These are phyloP conservation scores for Lactarius trivialis DNA, from an alignment of 768 basidiomycete species.

Conservation along the genomic window DNA sequence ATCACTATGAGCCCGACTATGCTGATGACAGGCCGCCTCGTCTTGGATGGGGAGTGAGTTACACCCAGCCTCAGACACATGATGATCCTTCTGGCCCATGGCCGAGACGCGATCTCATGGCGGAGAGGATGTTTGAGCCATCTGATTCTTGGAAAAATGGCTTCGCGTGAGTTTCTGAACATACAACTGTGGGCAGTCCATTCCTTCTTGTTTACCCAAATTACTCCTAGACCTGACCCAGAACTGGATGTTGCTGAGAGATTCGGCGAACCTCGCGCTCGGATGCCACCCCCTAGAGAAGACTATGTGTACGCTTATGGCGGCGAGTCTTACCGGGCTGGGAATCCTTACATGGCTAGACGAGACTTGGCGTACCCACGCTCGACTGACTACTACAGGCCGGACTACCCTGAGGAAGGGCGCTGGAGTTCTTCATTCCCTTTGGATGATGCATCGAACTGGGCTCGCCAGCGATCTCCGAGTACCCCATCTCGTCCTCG, in stretches of 20 bases:
- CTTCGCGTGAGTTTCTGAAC: constrained; percentile 10
- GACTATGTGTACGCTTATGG: constrained; percentile 34
- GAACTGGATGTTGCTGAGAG: constrained; percentile 18
- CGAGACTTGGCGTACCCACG: constrained; percentile 35
- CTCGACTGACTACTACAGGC: constrained; percentile 46
- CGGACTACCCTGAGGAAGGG: constrained; percentile 35
- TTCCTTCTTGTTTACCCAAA: constrained; percentile 13
- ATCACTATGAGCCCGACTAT: constrained; percentile 15
- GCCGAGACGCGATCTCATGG: constrained; percentile 32
- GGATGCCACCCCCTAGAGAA: constrained; percentile 20
- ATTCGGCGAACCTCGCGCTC: constrained; percentile 11
- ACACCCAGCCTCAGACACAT: constrained; percentile 24
- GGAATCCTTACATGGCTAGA: constrained; percentile 32
- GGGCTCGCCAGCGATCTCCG: constrained; percentile 12
- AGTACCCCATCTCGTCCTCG: constrained; percentile 11
- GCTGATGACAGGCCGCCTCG: constrained; percentile 8
- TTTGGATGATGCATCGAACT: constrained; percentile 26
- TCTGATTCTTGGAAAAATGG: constrained; percentile 50
- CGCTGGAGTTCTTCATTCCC: constrained; percentile 29
- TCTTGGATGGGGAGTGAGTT: constrained; percentile 5
- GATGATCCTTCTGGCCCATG: constrained; percentile 27
- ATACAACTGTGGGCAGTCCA: not conserved
- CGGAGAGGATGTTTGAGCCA: constrained; percentile 63
- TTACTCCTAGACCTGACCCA: constrained; percentile 8
- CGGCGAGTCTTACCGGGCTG: constrained; percentile 48